Evolutionary conservation across 2,329 filamentous ascomycete genomes (phyloP), one percentile per base, ranked within the genome.

Genomic region (Fusarium fracticaudum): DNA sequence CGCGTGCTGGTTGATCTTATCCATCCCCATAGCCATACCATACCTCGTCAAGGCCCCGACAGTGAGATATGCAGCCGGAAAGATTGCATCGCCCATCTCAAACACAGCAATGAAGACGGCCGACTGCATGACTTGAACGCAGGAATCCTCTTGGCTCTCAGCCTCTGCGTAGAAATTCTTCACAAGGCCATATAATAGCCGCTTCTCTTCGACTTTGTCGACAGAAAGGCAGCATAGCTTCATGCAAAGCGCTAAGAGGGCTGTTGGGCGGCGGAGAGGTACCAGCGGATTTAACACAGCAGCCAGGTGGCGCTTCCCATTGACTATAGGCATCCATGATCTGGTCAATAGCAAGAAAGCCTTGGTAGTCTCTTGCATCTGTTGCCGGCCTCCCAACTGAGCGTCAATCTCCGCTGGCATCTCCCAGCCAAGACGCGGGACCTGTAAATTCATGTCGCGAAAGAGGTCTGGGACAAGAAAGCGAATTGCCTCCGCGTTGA

Each of bases 401-500:
- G 43, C 15, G 0, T 26, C 43, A 44, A 26, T 44, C 3, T 44
- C 43, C 1, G 4, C 43, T 8, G 43, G 15, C 10, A 44, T 44
- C 6, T 44, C 37, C 37, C 18, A 38, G 1, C 0, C 9, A 38
- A 1, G 37, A 38, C 9, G 9, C 9, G 9, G 4, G 37, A 38
- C 5, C 37, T 20, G 37, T 38, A 38, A 5, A 11, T 38, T 20
- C 17, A 38, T 38, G 0, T 41, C 38, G 33, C 31, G 55, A 44
- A 47, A 59, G 13, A 59, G 41, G 31, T n/a, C 40, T 0, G 55
- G 55, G 1, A 31, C 31, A 0, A 59, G 12, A 26, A 59, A 59
- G 0, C 22, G 22, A 26, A 59, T 47, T 0, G 55, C 55, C 8
- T 3, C 3, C 1, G 31, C 24, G 7, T 0, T 35, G 4, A 24